Conservation (phyloP, 2,329 filamentous ascomycete genomes). For the Thielaviopsis cerberus region DNA sequence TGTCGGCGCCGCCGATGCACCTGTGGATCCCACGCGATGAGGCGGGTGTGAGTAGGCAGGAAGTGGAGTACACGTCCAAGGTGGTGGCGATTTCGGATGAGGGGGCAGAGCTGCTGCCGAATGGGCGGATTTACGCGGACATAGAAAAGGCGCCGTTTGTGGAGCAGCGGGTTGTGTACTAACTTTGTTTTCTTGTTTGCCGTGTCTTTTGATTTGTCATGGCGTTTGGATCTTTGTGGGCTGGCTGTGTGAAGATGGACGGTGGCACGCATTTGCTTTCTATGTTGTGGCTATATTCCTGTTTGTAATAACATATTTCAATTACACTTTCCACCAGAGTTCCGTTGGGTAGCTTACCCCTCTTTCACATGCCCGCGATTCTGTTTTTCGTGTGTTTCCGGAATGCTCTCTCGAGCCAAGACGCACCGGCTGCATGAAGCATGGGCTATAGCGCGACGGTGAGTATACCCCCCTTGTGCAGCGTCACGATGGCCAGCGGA, state of each 20-base stretch:
- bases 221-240: not conserved
- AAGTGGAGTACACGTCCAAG: conserved; percentile 46
- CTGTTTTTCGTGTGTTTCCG: too few species aligned
- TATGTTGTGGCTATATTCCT: not conserved
- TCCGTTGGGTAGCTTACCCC: too few species aligned
- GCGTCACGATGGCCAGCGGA: too few species aligned
- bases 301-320: not conserved
- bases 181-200: not conserved
- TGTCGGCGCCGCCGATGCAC: conserved; percentile 39
- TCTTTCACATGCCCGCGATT: not conserved
- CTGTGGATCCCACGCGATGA: conserved; percentile 63
- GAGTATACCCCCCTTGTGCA: too few species aligned
- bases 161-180: conserved; percentile 23
- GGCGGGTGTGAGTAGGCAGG: conserved; percentile 50
- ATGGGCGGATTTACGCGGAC: conserved; percentile 20
- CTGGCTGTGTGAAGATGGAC: too few species aligned
- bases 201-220: not conserved
- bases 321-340: too few species aligned
- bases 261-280: not conserved
- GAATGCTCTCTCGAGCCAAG: too few species aligned
- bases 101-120: conserved; percentile 42
- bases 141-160: conserved; percentile 23
- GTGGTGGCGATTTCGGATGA: conserved; percentile 56
- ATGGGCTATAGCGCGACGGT: too few species aligned
- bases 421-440: too few species aligned